Percentiles rank a stretch among this genome's conserved stretches.
Conservation (phyloP, 306 rosid genomes). For the Vicia villosa region DNA sequence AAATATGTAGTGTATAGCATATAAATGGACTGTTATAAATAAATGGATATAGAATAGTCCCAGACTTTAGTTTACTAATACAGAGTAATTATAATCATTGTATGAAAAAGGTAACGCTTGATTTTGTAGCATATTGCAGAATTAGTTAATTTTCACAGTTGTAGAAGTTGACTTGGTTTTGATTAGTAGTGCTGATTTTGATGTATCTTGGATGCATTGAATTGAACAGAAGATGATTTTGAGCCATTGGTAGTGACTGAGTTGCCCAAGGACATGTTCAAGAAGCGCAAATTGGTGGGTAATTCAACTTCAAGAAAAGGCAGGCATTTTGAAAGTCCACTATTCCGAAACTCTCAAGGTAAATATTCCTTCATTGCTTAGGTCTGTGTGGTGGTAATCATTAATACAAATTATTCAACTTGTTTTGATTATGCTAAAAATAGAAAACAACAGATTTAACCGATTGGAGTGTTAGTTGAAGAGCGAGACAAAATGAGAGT, state of each 20-base stretch:
- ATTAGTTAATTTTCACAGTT: neutral
- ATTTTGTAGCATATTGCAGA: neutral
- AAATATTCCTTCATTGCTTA: constrained; percentile 1
- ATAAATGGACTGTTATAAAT: too few relatives aligned
- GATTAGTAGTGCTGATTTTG: neutral
- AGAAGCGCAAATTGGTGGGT: constrained; percentile 48
- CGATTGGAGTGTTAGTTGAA: neutral
- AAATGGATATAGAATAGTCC: neutral
- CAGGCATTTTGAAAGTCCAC: constrained; percentile 35
- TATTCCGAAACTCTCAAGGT: constrained; percentile 52
- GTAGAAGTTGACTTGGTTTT: constrained; percentile 8
- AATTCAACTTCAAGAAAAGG: constrained; percentile 32
- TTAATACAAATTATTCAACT: neutral
- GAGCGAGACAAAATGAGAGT: neutral
- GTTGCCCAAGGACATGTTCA: constrained; percentile 45
- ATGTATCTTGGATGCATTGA: constrained; percentile 11
- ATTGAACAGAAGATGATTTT: constrained; percentile 42
- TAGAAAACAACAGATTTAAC: neutral
- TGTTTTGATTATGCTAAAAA: neutral
- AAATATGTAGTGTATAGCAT: neutral
- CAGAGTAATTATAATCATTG: neutral
- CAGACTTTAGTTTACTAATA: neutral
- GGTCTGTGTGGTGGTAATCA: neutral
- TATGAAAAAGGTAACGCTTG: neutral
- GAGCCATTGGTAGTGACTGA: constrained; percentile 69